Evolutionary conservation across 257 asterid genomes (phyloP).

Genomic region (Petrea volubilis): DNA sequence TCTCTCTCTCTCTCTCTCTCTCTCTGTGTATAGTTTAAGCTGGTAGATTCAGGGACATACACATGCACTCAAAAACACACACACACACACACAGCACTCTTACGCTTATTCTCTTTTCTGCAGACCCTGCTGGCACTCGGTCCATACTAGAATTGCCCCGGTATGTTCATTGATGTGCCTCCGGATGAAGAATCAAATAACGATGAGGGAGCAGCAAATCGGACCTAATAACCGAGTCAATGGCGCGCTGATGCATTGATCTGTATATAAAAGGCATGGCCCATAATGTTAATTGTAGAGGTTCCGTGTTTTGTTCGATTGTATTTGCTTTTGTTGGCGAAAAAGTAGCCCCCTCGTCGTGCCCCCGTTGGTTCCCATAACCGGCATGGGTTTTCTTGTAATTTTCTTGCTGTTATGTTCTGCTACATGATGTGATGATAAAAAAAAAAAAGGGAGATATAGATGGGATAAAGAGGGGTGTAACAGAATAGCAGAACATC

Average conservation of each 20-base stretch:
- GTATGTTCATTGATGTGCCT: slow-evolving; percentile 16
- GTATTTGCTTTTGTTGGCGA: slow-evolving; percentile 29
- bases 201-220: slow-evolving; percentile 14
- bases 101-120: neutral
- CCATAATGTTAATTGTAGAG: slow-evolving; percentile 41
- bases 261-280: slow-evolving; percentile 49
- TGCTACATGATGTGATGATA: slow-evolving; percentile 27
- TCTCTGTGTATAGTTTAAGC: too few species aligned
- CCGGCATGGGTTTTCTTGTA: slow-evolving; percentile 24
- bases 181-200: slow-evolving; percentile 28
- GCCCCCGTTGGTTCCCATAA: slow-evolving; percentile 22
- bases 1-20: too few species aligned
- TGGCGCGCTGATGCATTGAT: slow-evolving; percentile 29
- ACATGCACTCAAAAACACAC: too few species aligned
- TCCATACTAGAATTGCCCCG: slow-evolving; percentile 14
- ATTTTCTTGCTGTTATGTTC: slow-evolving; percentile 31
- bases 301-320: slow-evolving; percentile 30
- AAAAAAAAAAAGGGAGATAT: slow-evolving; percentile 12
- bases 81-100: neutral
- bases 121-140: slow-evolving; percentile 25
- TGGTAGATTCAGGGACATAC: too few species aligned
- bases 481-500: neutral
- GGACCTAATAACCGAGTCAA: slow-evolving; percentile 28
- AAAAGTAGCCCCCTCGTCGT: slow-evolving; percentile 22
- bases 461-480: slow-evolving; percentile 26